Conservation (phyloP, 2,329 filamentous ascomycete genomes). For the Cladophialophora yegresii region DNA sequence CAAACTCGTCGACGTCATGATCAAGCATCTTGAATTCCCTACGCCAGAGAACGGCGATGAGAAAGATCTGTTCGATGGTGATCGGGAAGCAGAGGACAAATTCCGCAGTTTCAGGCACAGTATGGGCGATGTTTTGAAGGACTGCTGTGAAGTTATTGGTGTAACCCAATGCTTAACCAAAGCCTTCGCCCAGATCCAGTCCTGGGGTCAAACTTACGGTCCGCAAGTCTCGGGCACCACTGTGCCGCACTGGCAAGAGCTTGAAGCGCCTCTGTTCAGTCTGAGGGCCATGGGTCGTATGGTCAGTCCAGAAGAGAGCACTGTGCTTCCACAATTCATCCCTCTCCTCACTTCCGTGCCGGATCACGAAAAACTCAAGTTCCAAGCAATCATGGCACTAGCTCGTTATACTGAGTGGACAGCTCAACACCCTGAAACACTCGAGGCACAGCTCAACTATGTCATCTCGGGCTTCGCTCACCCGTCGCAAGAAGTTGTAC, state of each 20-base stretch:
- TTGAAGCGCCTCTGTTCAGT: slow-evolving; percentile 92
- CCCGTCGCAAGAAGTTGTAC: slow-evolving; percentile 83
- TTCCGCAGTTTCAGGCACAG: slow-evolving; percentile 95
- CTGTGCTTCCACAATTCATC: slow-evolving; percentile 87
- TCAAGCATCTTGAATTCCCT: slow-evolving; percentile 87
- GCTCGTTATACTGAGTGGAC: slow-evolving; percentile 99
- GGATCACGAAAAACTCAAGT: slow-evolving; percentile 94
- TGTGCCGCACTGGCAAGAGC: slow-evolving; percentile 92
- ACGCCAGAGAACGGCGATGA: slow-evolving; percentile 71
- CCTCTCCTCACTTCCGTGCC: slow-evolving; percentile 92
- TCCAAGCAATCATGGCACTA: slow-evolving; percentile 96
- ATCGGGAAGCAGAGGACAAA: slow-evolving; percentile 93
- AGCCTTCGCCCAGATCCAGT: slow-evolving; percentile 79
- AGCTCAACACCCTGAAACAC: slow-evolving; percentile 83
- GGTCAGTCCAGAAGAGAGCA: slow-evolving; percentile 84
- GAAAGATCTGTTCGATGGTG: slow-evolving; percentile 87
- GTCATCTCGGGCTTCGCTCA: slow-evolving; percentile 92
- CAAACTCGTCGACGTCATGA: slow-evolving; percentile 87
- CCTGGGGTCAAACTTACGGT: slow-evolving; percentile 84
- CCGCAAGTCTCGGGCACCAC: slow-evolving; percentile 69
- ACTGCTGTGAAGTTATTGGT: slow-evolving; percentile 94
- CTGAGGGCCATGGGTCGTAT: slow-evolving; percentile 95
- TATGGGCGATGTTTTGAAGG: slow-evolving; percentile 97
- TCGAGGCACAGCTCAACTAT: slow-evolving; percentile 91
- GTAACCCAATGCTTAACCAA: slow-evolving; percentile 89